These are phyloP conservation scores for Cupressus sempervirens DNA, from an alignment of 75 land plant genomes.

Conservation along the genomic window DNA sequence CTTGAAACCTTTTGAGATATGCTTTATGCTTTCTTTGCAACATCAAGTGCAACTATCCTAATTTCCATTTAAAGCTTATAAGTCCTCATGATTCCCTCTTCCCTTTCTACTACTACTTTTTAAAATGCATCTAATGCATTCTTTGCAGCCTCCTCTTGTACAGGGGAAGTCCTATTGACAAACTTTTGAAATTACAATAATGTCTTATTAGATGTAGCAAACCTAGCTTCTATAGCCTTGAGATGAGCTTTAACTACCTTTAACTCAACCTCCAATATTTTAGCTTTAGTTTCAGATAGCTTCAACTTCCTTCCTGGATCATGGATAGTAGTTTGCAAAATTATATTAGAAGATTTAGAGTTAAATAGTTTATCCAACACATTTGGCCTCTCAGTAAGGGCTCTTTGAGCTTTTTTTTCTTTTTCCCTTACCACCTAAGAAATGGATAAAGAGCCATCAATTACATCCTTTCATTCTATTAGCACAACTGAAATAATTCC, in stretches of 20 bases:
- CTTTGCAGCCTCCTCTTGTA: slow-evolving; percentile 31
- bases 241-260: slow-evolving; percentile 23
- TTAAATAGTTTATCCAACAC: slow-evolving; percentile 38
- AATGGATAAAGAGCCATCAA: slow-evolving; percentile 38
- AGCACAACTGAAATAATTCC: slow-evolving; percentile 34
- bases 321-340: slow-evolving; percentile 30
- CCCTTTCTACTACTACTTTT: slow-evolving; percentile 31
- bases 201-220: slow-evolving; percentile 36
- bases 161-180: slow-evolving; percentile 19
- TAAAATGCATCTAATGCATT: slow-evolving; percentile 49
- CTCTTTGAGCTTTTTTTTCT: slow-evolving; percentile 32
- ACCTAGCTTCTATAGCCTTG: slow-evolving; percentile 39
- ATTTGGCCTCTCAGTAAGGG: slow-evolving; percentile 28
- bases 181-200: slow-evolving; percentile 38
- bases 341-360: slow-evolving; percentile 30
- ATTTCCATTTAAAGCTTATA: slow-evolving; percentile 49
- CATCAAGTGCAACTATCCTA: slow-evolving; percentile 46
- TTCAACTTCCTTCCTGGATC: slow-evolving; percentile 35
- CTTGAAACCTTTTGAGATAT: slow-evolving; percentile 41
- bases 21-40: slow-evolving; percentile 54
- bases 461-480: slow-evolving; percentile 33
- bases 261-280: slow-evolving; percentile 36
- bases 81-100: slow-evolving; percentile 38
- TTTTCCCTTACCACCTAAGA: slow-evolving; percentile 41
- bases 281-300: slow-evolving; percentile 25